Conservation (phyloP, 129 eudicot genomes). For the Cynara cardunculus region DNA sequence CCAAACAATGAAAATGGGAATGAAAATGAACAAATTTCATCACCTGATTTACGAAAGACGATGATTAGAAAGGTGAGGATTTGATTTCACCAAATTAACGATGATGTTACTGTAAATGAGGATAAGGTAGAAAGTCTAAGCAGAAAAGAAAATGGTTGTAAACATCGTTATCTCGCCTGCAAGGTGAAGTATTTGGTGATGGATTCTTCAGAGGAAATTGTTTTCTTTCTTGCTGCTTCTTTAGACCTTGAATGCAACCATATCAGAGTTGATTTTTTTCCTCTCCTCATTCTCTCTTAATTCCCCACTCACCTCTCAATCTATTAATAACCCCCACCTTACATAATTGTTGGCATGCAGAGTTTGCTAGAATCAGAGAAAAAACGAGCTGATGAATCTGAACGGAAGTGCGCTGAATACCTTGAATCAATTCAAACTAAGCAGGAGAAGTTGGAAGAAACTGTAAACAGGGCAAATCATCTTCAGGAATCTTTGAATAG, state of each 20-base stretch:
- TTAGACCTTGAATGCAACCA: slow-evolving; percentile 13
- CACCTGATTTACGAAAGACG: background rate
- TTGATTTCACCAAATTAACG: background rate
- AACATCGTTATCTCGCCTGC: background rate
- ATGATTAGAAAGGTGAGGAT: background rate
- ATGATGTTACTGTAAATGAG: too few relatives aligned
- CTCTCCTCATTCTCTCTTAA: background rate
- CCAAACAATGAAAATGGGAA: too few relatives aligned
- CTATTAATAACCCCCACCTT: background rate
- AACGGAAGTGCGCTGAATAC: slow-evolving; percentile 63
- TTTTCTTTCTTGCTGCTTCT: too few relatives aligned
- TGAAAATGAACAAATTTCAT: background rate
- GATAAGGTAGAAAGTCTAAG: too few relatives aligned
- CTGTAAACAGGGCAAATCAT: slow-evolving; percentile 64
- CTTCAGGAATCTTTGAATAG: slow-evolving; percentile 81
- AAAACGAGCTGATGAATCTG: slow-evolving; percentile 69
- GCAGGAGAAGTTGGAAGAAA: slow-evolving; percentile 74
- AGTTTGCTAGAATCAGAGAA: slow-evolving; percentile 56
- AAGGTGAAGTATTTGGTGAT: background rate
- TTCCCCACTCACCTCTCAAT: slow-evolving; percentile 5
- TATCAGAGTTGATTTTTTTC: background rate
- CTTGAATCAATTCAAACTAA: slow-evolving; percentile 63
- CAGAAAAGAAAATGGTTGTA: too few relatives aligned
- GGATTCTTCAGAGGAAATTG: too few relatives aligned
- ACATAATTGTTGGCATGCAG: slow-evolving; percentile 36